Conservation (phyloP, 768 basidiomycete species). For the Rhodocollybia butyracea region DNA sequence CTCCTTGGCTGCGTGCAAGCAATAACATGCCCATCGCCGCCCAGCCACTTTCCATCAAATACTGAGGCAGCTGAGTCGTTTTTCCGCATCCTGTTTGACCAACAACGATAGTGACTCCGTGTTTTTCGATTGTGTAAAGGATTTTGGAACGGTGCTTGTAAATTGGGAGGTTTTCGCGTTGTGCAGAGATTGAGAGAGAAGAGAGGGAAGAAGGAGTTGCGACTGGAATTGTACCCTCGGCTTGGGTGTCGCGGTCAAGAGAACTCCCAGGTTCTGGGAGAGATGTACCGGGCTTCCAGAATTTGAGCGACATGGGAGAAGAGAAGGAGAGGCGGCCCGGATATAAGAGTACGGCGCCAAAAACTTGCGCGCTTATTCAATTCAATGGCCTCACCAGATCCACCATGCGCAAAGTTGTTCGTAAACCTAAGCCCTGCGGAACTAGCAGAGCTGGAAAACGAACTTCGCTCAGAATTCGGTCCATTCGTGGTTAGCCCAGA, state of each 20-base stretch:
- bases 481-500: no score
- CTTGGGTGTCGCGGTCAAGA: constrained; percentile 78
- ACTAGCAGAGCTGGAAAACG: no score
- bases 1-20: constrained; percentile 92
- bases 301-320: constrained; percentile 55
- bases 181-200: constrained; percentile 63
- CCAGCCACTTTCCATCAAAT: constrained; percentile 93
- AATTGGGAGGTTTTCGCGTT: constrained; percentile 85
- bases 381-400: no score
- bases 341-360: background rate
- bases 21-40: constrained; percentile 74
- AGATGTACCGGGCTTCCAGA: constrained; percentile 96
- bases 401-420: no score
- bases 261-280: constrained; percentile 78
- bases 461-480: no score
- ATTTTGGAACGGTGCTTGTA: constrained; percentile 83
- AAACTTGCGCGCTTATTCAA: no score
- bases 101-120: constrained; percentile 83
- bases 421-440: no score
- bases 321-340: no score
- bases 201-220: constrained; percentile 57
- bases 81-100: constrained; percentile 98
- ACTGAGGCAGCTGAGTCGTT: constrained; percentile 97
- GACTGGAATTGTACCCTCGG: constrained; percentile 69
- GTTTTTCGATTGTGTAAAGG: constrained; percentile 79